These are phyloP conservation scores for Apiospora koreana DNA, from an alignment of 2,329 filamentous ascomycete species.

Conservation along the genomic window DNA sequence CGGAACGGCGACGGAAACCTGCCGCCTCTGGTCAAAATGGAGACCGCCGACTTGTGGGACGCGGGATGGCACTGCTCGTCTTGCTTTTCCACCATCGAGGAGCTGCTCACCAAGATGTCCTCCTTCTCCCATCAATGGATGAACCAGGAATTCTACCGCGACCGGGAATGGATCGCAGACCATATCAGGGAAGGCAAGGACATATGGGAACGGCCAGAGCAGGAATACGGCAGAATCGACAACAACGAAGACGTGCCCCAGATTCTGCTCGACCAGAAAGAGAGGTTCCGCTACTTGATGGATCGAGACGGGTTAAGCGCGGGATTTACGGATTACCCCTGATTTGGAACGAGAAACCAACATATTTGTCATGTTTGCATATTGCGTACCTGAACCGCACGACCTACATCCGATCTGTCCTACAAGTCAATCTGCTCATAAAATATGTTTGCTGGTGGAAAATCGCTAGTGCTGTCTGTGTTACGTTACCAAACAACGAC, in stretches of 20 bases:
- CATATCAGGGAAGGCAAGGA: conserved; percentile 54
- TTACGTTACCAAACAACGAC: background rate
- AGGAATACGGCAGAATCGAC: conserved; percentile 50
- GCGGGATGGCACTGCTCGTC: conserved; percentile 64
- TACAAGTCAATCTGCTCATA: background rate
- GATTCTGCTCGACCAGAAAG: conserved; percentile 42
- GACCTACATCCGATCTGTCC: background rate
- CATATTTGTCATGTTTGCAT: background rate
- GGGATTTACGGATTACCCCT: conserved; percentile 47
- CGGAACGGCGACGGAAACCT: conserved; percentile 47
- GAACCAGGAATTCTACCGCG: conserved; percentile 50
- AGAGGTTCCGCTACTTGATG: conserved; percentile 47
- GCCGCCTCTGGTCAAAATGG: conserved; percentile 38
- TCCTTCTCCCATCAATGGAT: conserved; percentile 57
- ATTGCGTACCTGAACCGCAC: background rate
- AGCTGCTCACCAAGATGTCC: conserved; percentile 57
- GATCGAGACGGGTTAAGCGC: conserved; percentile 47
- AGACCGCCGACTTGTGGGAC: conserved; percentile 47
- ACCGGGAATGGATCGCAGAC: conserved; percentile 49
- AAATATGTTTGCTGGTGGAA: background rate
- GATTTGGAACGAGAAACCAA: background rate
- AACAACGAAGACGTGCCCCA: conserved; percentile 53
- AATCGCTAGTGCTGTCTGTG: background rate
- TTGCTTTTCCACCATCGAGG: conserved; percentile 58
- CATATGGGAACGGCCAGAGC: conserved; percentile 51